Evolutionary conservation across 129 eudicot genomes (phyloP), one percentile per base, ranked within the genome.

Genomic region (Tanacetum coccineum): DNA sequence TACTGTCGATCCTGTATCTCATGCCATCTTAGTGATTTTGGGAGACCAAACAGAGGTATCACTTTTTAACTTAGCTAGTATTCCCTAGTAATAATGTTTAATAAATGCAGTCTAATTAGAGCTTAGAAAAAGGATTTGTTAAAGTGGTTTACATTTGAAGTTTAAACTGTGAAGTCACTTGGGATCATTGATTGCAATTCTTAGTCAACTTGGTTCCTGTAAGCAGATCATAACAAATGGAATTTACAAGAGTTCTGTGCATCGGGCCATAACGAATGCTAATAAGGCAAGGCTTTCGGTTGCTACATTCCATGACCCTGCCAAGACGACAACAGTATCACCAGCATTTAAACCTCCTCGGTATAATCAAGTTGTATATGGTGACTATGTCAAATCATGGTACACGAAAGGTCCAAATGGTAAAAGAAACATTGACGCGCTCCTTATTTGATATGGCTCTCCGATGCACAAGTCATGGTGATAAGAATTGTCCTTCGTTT

Each of bases 41-140:
- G 83, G 91, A 39, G 98, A 92, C 78, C 98, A 92, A 77, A 86
- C 98, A 44, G 98, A 93, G 96, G 96, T 92, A n/a, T n/a, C n/a
- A n/a, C n/a, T n/a, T n/a, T n/a, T n/a, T n/a, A n/a, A n/a, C n/a
- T n/a, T n/a, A n/a, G n/a, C n/a, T n/a, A n/a, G n/a, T n/a, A n/a
- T n/a, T n/a, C n/a, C n/a, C n/a, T n/a, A n/a, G n/a, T n/a, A n/a
- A n/a, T n/a, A n/a, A n/a, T n/a, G n/a, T n/a, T n/a, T n/a, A n/a
- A n/a, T n/a, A n/a, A n/a, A n/a, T n/a, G n/a, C n/a, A n/a, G n/a
- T n/a, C n/a, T n/a, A n/a, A n/a, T n/a, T n/a, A n/a, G n/a, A n/a
- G n/a, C n/a, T n/a, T n/a, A n/a, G n/a, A n/a, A n/a, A n/a, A n/a
- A n/a, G n/a, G n/a, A n/a, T n/a, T n/a, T n/a, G 32, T 40, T 49